These are phyloP conservation scores for Aureobasidium sp. DNA, from an alignment of 2,329 filamentous ascomycete genomes.

Conservation along the genomic window DNA sequence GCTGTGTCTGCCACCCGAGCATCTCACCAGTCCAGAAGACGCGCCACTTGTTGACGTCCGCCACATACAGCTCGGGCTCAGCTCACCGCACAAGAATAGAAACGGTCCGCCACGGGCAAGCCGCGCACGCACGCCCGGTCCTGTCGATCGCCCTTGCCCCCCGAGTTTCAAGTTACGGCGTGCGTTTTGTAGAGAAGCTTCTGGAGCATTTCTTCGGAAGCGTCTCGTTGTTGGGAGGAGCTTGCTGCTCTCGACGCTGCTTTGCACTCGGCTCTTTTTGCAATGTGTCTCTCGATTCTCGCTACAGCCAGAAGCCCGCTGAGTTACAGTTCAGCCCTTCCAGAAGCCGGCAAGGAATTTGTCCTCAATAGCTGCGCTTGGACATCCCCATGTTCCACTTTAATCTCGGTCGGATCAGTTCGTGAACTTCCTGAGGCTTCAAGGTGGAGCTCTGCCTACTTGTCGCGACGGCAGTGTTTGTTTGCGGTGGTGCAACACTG, in stretches of 20 bases:
- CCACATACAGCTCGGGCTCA: not conserved
- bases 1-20: not conserved
- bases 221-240: not conserved
- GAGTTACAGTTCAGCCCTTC: conserved; percentile 8
- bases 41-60: conserved; percentile 1
- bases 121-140: conserved; percentile 6
- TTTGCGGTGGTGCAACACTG: not conserved
- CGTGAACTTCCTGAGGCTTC: conserved; percentile 9
- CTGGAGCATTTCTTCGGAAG: not conserved
- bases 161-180: conserved; percentile 15
- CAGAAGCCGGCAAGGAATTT: conserved; percentile 5
- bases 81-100: conserved; percentile 11
- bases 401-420: conserved; percentile 15
- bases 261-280: not conserved
- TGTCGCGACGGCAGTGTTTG: conserved; percentile 5
- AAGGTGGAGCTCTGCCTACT: conserved; percentile 9
- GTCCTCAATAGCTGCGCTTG: not conserved
- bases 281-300: not conserved
- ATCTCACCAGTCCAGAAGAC: not conserved
- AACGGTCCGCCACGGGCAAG: conserved; percentile 11
- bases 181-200: not conserved
- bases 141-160: conserved; percentile 6
- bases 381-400: conserved; percentile 15
- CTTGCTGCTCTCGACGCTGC: not conserved
- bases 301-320: not conserved